Conservation (phyloP, 2,329 filamentous ascomycete genomes). For the Arthrobotrys conoides region DNA sequence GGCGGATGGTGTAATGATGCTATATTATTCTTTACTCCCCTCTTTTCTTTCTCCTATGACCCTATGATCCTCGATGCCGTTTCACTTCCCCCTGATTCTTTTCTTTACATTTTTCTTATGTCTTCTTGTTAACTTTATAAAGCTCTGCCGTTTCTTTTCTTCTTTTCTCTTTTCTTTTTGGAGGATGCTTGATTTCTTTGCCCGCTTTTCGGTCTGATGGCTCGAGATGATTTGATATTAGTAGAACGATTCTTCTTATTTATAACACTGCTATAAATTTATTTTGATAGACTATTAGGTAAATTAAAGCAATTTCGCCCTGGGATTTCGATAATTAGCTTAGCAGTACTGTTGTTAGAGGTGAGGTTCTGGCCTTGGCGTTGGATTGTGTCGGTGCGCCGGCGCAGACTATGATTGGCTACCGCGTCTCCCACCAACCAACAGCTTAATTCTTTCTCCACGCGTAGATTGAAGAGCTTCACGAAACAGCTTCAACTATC, state of each 20-base stretch:
- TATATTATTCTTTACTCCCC: slow-evolving; percentile 30
- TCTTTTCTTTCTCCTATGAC: slow-evolving; percentile 1
- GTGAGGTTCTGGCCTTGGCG: slow-evolving; percentile 1
- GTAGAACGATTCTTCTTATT: slow-evolving; percentile 10
- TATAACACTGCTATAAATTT: not conserved
- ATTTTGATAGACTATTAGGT: not conserved
- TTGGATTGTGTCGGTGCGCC: slow-evolving; percentile 23
- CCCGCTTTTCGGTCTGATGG: slow-evolving; percentile 5
- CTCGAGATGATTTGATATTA: slow-evolving; percentile 7
- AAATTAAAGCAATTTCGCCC: no score
- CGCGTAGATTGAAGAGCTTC: slow-evolving; percentile 49
- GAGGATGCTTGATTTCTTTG: slow-evolving; percentile 36
- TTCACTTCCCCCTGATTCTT: not conserved
- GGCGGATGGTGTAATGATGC: slow-evolving; percentile 43
- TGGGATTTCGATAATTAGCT: not conserved
- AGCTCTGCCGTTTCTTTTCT: not conserved
- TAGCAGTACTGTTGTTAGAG: not conserved
- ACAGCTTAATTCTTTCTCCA: slow-evolving; percentile 26
- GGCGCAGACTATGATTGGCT: slow-evolving; percentile 44
- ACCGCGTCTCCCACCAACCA: slow-evolving; percentile 41
- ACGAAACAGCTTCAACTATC: slow-evolving; percentile 4
- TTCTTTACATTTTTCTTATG: not conserved
- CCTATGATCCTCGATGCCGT: not conserved
- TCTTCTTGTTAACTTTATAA: not conserved
- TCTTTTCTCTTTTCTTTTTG: slow-evolving; percentile 12